Evolutionary conservation across 768 basidiomycete species (phyloP), one percentile per base, ranked within the genome.

Genomic region (Termitomyces sp.): DNA sequence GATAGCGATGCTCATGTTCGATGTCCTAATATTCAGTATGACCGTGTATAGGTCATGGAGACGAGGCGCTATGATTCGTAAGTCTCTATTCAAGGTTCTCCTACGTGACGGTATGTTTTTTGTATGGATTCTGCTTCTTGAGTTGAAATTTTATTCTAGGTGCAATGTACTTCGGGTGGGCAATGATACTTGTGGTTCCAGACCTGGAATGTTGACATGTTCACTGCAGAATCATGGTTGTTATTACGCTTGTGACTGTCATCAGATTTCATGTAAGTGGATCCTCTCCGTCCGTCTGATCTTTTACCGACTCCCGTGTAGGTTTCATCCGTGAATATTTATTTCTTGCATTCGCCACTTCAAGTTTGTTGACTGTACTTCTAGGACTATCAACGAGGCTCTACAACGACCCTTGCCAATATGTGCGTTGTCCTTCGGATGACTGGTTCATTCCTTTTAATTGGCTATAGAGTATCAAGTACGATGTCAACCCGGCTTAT

Each of bases 1-100:
- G 78, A 67, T 68, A 4, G 74, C 70, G 12, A 63, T 76, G 66
- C 68, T 78, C 4, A 55, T 68, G 2, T 77, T 79, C 53, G 78
- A 79, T 61, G 47, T 72, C 13, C 46, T 74, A 18, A 73, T 79
- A 0, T 78, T 79, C 56, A 36, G 52, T 27, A 69, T 80, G 65
- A 79, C 78, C 0, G 43, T 77, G 6, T 72, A 68, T 55, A 76
- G 74, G 51, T 72, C 75, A 4, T 53, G 74, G 26, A 59, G 53
- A 14, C 62, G 64, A 32, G 65, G 58, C 30, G 16, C 24, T 37
- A 18, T 14, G 33, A 13, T 36, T 50, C 33, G 49, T 13, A 22
- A 4, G 22, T 45, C 44, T 18, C 26, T 45, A 26, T 45, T 45
- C 44, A 45, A 45, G 26, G 44, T 45, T 45, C 26, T 45, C 27